Base-by-base conservation (phyloP, 768 basidiomycete genomes). In the Lentinula sp. region DNA sequence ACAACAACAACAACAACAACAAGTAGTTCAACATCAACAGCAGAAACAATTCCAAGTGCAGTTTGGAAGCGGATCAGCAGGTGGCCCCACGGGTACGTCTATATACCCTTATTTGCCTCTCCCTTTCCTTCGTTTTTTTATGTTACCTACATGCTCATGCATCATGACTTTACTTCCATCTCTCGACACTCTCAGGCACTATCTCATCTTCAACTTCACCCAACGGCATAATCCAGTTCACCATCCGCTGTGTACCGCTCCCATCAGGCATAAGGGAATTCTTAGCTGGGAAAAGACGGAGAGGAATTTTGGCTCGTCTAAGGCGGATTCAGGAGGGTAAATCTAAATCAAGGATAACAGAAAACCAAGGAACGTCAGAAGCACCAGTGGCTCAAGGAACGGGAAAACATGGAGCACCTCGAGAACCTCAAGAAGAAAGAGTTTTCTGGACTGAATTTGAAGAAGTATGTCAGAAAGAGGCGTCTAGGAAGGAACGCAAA, bases 181-280 rank as follows among this genome's bases (percentile, higher is more conserved):
- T 84, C 84, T n/a, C 37, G 18, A 9, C 9, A 0, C 75, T 80
- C 16, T 82, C 94, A 31, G 97, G 97, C 5, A 94, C 91, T 0
- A 80, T 95, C 35, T 79, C 82, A 51, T 87, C 90, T 1, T 72
- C 80, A 2, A 86, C 88, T 60, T 81, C 84, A 59, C 53, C 53
- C 3, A 54, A 40, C 35, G 53, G 53, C 34, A 76, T 93, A 13
- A 84, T 95, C 34, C 86, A 82, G 7, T 97, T 93, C 70, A 88
- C 88, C 0, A 79, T 98, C 60, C 86, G 94, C n/a, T 90, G 91
- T 2, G 73, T 75, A 7, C 95, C 95, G 9, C 73, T 98, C 3
- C 55, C 55, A 28, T 21, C 9, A 5, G 28, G 21, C n/a, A 32
- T 56, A 4, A 9, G 40, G 13, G 55, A 56, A 13, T 56, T 56